These are phyloP conservation scores for Dalbergia cultrata DNA, from an alignment of 306 rosid species.

Conservation along the genomic window DNA sequence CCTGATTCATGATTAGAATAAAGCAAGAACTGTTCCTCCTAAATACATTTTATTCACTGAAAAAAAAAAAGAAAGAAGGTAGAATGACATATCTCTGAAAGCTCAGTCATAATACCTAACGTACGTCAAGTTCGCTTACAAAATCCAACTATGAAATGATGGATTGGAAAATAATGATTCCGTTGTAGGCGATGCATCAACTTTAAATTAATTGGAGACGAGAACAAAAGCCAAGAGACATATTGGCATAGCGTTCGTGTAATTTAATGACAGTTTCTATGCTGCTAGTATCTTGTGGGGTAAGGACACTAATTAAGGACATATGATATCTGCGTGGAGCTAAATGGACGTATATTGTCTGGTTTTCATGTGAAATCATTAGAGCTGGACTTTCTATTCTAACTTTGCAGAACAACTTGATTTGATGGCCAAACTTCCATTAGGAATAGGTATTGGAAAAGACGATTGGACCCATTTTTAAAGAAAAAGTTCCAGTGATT, in stretches of 20 bases:
- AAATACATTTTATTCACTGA: not conserved
- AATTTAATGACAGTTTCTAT: not conserved
- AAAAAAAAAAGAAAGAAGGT: not conserved
- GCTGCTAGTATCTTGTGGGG: not conserved
- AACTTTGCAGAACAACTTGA: conserved; percentile 12
- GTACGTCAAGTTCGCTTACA: not conserved
- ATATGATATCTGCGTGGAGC: conserved; percentile 1
- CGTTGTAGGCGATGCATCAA: not conserved
- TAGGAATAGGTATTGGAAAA: not conserved
- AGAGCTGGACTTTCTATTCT: not conserved
- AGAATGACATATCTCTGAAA: not conserved
- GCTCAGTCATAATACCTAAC: not conserved
- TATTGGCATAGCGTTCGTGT: conserved; percentile 10
- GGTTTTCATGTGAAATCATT: conserved; percentile 10
- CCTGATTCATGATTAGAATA: not conserved
- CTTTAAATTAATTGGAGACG: not conserved
- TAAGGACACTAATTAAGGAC: not conserved
- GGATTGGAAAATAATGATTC: not conserved
- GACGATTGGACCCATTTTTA: not conserved
- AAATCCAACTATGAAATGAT: conserved; percentile 23
- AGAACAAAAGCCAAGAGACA: conserved; percentile 25
- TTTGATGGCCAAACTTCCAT: conserved; percentile 37
- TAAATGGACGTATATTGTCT: not conserved
- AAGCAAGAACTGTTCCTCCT: not conserved
- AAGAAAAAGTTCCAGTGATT: conserved; percentile 15